phyloP scores from a whole-genome alignment of 305 asterid genomes.

The Rubia tinctorum region DNA sequence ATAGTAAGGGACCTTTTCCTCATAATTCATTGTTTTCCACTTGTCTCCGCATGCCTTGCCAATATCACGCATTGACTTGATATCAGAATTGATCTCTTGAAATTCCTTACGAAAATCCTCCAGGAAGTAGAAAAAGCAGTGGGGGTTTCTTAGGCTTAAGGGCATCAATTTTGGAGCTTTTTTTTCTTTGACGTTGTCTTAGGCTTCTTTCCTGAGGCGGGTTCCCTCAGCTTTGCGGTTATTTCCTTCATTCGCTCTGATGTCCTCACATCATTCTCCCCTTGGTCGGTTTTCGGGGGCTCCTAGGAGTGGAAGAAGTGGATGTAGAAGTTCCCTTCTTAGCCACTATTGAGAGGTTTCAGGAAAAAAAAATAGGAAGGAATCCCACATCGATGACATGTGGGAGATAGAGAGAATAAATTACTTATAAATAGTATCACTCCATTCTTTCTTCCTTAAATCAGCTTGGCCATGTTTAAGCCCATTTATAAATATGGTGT shows the following conservation, averaged over 20 bases:
- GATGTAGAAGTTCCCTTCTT: slow-evolving; percentile 39
- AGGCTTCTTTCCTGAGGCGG: slow-evolving; percentile 31
- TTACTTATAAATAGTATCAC: no score
- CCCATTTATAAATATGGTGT: no score
- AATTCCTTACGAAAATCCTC: slow-evolving; percentile 97
- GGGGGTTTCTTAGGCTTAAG: slow-evolving; percentile 88
- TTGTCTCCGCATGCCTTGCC: slow-evolving; percentile 96
- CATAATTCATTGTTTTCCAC: slow-evolving; percentile 93
- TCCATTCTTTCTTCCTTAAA: no score
- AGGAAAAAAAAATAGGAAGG: no score
- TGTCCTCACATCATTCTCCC: slow-evolving; percentile 39
- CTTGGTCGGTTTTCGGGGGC: slow-evolving; percentile 18
- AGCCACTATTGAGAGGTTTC: slow-evolving; percentile 28
- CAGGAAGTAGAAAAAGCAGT: slow-evolving; percentile 94
- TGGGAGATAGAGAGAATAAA: no score
- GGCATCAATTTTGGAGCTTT: slow-evolving; percentile 50
- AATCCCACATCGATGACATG: no score
- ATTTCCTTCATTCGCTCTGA: slow-evolving; percentile 31
- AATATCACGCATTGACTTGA: slow-evolving; percentile 87
- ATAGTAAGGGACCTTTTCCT: slow-evolving; percentile 91
- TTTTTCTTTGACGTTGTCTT: slow-evolving; percentile 37
- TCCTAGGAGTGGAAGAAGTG: slow-evolving; percentile 31
- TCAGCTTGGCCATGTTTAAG: no score
- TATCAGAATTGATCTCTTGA: slow-evolving; percentile 75
- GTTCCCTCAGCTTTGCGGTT: slow-evolving; percentile 12